A percentile compares a stretch with the other conserved stretches of the same genome.
Conservation (phyloP, 2,329 filamentous ascomycete genomes). For the Endoconidiophora laricicola region DNA sequence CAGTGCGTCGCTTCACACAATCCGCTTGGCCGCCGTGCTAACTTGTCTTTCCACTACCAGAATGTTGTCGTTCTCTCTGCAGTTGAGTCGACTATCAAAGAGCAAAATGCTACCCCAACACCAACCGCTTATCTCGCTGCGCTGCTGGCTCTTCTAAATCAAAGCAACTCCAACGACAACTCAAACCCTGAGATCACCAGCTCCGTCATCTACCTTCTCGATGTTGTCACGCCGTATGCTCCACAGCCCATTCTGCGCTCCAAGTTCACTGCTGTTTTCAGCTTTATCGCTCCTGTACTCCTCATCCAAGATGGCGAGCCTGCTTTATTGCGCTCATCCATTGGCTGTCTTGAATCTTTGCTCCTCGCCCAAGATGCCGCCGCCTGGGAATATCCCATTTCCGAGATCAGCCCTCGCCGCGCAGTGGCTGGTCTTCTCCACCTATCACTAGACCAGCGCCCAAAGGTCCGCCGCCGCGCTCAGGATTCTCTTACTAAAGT, state of each 20-base stretch:
- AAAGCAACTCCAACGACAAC: constrained; percentile 51
- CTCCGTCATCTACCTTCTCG: constrained; percentile 87
- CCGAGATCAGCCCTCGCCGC: constrained; percentile 68
- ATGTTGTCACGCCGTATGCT: constrained; percentile 72
- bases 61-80: constrained; percentile 75
- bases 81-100: constrained; percentile 80
- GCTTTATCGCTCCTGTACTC: constrained; percentile 68
- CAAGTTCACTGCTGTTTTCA: constrained; percentile 89
- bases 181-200: constrained; percentile 69
- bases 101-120: constrained; percentile 68
- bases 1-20: neutral
- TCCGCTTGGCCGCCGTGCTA: neutral
- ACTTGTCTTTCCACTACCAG: constrained; percentile 26
- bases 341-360: constrained; percentile 86
- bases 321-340: constrained; percentile 68
- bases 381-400: constrained; percentile 74
- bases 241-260: constrained; percentile 76
- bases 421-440: constrained; percentile 75
- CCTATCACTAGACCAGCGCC: constrained; percentile 69
- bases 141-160: constrained; percentile 71
- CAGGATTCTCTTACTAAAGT: constrained; percentile 78
- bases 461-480: constrained; percentile 86
- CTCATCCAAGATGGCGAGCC: constrained; percentile 70
- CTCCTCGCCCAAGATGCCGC: constrained; percentile 73
- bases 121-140: constrained; percentile 91